These are phyloP conservation scores for Friedmanniomyces simplex DNA, from an alignment of 495 filamentous ascomycete species.

Conservation along the genomic window DNA sequence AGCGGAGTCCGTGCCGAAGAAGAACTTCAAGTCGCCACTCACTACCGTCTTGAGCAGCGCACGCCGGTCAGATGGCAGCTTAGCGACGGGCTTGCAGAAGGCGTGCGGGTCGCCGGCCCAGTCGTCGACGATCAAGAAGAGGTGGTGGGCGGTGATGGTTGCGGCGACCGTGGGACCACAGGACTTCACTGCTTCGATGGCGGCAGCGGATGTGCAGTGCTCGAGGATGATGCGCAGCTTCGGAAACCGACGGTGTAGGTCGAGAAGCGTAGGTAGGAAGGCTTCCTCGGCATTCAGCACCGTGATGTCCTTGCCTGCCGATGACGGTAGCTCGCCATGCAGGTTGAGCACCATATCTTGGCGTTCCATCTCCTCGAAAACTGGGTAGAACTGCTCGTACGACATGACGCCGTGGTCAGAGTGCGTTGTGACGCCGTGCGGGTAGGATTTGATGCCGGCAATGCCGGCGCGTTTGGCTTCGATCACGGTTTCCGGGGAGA, in stretches of 20 bases:
- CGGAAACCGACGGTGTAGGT: constrained; percentile 66
- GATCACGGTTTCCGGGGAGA: constrained; percentile 69
- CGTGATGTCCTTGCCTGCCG: constrained; percentile 40
- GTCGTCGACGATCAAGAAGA: constrained; percentile 67
- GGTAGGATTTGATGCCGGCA: constrained; percentile 49
- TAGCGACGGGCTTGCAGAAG: constrained; percentile 65
- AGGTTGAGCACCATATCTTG: constrained; percentile 54
- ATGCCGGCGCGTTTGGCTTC: constrained; percentile 59
- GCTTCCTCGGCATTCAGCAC: constrained; percentile 69
- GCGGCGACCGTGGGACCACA: constrained; percentile 66
- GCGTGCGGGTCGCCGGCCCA: constrained; percentile 65
- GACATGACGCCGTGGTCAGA: constrained; percentile 70
- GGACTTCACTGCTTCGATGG: constrained; percentile 61
- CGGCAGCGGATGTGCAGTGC: constrained; percentile 79
- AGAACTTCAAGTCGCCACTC: constrained; percentile 67
- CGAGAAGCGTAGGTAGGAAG: constrained; percentile 67
- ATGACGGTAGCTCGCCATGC: constrained; percentile 49
- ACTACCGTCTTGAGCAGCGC: constrained; percentile 61
- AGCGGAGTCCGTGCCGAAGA: constrained; percentile 64
- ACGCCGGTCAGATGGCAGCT: constrained; percentile 58
- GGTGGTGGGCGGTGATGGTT: constrained; percentile 70
- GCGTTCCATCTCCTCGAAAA: constrained; percentile 70
- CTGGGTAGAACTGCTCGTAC: constrained; percentile 59
- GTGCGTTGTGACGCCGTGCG: constrained; percentile 68
- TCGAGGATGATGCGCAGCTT: constrained; percentile 68